Percentiles rank a stretch among this genome's conserved stretches.
Evolutionary conservation across 1,139 yeast species (phyloP).

Genomic region (Pichia cactophila): DNA sequence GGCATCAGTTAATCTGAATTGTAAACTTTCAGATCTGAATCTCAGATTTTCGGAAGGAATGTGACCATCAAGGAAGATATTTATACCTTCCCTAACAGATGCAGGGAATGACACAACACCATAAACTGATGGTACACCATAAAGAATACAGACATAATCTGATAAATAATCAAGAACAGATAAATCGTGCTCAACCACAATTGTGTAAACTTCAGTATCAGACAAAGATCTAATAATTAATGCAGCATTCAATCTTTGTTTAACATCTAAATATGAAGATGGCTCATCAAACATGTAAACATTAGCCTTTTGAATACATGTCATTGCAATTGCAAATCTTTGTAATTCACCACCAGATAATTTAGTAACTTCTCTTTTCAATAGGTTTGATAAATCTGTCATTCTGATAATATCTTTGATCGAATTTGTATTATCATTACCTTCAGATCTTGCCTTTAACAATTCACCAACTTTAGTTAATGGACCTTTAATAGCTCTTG

Average conservation of each 20-base stretch:
- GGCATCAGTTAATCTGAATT: conserved; percentile 91
- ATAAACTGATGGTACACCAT: conserved; percentile 96
- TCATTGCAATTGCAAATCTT: conserved; percentile 96
- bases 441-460: conserved; percentile 66
- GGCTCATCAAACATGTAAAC: conserved; percentile 99
- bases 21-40: conserved; percentile 91
- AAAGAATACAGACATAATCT: conserved; percentile 90
- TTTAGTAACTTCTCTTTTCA: conserved; percentile 79
- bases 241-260: conserved; percentile 97
- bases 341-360: conserved; percentile 98
- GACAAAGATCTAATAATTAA: conserved; percentile 81
- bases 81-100: conserved; percentile 97
- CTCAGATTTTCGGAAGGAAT: conserved; percentile 95
- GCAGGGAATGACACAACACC: conserved; percentile 97
- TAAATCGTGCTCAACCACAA: conserved; percentile 97
- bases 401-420: conserved; percentile 52
- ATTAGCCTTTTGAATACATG: conserved; percentile 89
- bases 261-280: conserved; percentile 94
- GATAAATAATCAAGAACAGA: conserved; percentile 94
- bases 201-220: conserved; percentile 69
- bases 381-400: conserved; percentile 65
- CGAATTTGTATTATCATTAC: conserved; percentile 45
- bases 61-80: conserved; percentile 95
- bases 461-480: conserved; percentile 81
- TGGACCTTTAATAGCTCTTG: conserved; percentile 91